phyloP scores from a whole-genome alignment of 78 protist species.

The Capsaspora owczarzaki region DNA sequence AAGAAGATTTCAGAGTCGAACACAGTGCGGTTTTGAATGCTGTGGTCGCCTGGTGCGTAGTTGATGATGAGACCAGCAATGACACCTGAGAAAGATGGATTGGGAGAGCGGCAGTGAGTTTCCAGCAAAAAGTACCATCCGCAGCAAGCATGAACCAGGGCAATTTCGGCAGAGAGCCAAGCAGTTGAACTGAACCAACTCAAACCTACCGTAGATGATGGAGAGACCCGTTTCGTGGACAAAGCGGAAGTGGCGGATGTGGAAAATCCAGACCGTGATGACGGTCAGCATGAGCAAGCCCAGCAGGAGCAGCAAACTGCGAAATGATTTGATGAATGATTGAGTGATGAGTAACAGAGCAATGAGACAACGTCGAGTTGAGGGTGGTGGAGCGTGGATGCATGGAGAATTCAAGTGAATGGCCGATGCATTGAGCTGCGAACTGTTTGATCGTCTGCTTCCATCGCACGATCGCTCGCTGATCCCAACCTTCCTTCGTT shows the following conservation, averaged over 20 bases:
- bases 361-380: no score
- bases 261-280: constrained; percentile 12
- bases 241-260: neutral
- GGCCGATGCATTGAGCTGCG: no score
- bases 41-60: neutral
- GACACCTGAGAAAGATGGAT: neutral
- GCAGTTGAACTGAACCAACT: no score
- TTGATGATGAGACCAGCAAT: constrained; percentile 6
- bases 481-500: no score
- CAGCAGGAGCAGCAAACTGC: neutral
- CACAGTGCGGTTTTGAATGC: neutral
- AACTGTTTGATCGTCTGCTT: no score
- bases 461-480: no score
- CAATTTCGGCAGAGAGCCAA: no score
- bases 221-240: constrained; percentile 28
- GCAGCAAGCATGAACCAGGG: no score
- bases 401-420: no score
- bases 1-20: constrained; percentile 33
- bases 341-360: no score
- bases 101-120: neutral
- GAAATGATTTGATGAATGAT: no score
- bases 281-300: constrained; percentile 15
- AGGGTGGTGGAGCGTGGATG: no score
- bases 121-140: neutral
- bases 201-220: constrained; percentile 18